A percentile compares a stretch with the other conserved stretches of the same genome.
These are phyloP conservation scores for Echinochloa phyllopogon DNA, from an alignment of 176 grass and related monocot species.

Conservation along the genomic window DNA sequence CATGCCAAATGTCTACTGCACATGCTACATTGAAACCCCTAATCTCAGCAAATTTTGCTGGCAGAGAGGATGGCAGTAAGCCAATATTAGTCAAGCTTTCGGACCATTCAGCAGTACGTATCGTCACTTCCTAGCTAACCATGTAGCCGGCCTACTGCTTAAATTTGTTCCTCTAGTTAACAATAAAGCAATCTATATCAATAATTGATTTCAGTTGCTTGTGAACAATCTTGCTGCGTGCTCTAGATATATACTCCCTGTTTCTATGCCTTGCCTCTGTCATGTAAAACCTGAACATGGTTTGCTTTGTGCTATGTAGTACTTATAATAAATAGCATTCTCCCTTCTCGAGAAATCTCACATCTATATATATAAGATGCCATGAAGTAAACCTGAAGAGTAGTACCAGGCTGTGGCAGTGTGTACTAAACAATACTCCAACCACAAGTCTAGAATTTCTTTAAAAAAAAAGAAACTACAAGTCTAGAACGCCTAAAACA, in stretches of 20 bases:
- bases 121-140: constrained; percentile 10
- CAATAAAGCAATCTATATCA: neutral
- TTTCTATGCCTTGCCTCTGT: neutral
- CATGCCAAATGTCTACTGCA: constrained; percentile 28
- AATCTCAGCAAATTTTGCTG: constrained; percentile 30
- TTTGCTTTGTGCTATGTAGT: neutral
- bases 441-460: neutral
- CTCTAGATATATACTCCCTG: neutral
- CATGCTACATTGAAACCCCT: neutral
- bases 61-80: neutral
- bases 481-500: constrained; percentile 25
- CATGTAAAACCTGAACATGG: neutral
- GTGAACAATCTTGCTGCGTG: neutral
- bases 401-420: neutral
- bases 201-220: neutral
- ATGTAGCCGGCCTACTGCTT: constrained; percentile 5
- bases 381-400: neutral
- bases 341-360: neutral
- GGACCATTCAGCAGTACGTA: neutral
- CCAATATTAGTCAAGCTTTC: neutral
- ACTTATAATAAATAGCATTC: neutral
- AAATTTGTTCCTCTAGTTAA: neutral
- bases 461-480: neutral
- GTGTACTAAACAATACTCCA: neutral
- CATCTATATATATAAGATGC: neutral